Conservation (phyloP, 805 yeast species). For the Tetrapisispora nanseiensis region DNA sequence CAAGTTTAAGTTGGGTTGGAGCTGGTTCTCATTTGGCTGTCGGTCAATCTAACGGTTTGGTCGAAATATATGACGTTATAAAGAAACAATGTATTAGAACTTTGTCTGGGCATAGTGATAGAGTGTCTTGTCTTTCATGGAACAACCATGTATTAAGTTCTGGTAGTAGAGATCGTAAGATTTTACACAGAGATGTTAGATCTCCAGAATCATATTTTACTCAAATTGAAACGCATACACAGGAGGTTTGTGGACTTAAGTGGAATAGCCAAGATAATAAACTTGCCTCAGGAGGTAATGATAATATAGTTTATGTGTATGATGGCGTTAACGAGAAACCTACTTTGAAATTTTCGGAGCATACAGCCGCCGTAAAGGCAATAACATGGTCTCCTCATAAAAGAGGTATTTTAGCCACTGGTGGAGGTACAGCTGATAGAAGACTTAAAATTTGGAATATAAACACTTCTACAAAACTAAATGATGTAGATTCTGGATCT, state of each 20-base stretch:
- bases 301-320: conserved; percentile 78
- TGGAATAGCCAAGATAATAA: conserved; percentile 91
- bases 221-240: conserved; percentile 65
- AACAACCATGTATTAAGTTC: conserved; percentile 80
- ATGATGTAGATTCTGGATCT: conserved; percentile 88
- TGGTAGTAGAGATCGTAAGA: conserved; percentile 78
- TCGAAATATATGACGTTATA: conserved; percentile 91
- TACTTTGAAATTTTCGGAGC: conserved; percentile 64
- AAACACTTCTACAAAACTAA: conserved; percentile 57
- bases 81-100: conserved; percentile 75
- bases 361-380: conserved; percentile 93
- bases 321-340: conserved; percentile 65
- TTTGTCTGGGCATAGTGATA: conserved; percentile 80
- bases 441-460: conserved; percentile 90
- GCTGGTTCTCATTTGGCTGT: conserved; percentile 91
- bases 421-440: conserved; percentile 95
- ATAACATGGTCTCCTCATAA: conserved; percentile 97
- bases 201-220: conserved; percentile 72
- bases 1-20: conserved; percentile 88
- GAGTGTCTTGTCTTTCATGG: conserved; percentile 90
- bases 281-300: conserved; percentile 93
- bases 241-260: conserved; percentile 91
- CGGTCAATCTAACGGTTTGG: conserved; percentile 78
- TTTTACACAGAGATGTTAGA: conserved; percentile 86
- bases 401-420: conserved; percentile 84